Percentiles rank a stretch among this genome's conserved stretches.
Evolutionary conservation across 2,329 filamentous ascomycete genomes (phyloP).

Genomic region (Monosporascus sp.): DNA sequence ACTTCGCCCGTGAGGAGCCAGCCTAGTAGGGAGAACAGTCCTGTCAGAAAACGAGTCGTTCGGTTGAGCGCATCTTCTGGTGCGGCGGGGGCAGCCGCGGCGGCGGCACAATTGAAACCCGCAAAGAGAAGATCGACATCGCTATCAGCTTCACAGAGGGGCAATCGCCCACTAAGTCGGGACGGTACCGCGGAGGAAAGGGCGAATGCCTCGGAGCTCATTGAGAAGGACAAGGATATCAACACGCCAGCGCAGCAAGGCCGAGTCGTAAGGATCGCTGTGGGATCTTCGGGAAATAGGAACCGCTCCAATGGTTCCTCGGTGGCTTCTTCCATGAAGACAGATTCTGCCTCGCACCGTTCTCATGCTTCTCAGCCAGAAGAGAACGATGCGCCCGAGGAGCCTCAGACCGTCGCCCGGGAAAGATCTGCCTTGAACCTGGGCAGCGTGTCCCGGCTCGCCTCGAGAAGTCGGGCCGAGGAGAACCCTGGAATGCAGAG

Average conservation of each 20-base stretch:
- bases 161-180: constrained; percentile 35
- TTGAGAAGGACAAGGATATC: constrained; percentile 32
- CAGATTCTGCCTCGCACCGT: constrained; percentile 31
- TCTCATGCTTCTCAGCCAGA: constrained; percentile 16
- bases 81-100: constrained; percentile 10
- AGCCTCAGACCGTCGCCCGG: constrained; percentile 44
- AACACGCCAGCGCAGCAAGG: constrained; percentile 50
- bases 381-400: constrained; percentile 43
- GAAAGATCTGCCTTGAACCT: constrained; percentile 41
- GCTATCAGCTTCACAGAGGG: constrained; percentile 30
- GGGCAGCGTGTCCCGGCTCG: constrained; percentile 49
- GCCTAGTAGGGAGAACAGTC: constrained; percentile 42
- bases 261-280: constrained; percentile 50
- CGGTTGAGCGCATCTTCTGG: constrained; percentile 48
- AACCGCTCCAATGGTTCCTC: constrained; percentile 32
- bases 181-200: constrained; percentile 38
- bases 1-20: constrained; percentile 40
- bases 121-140: constrained; percentile 47
- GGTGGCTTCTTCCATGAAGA: constrained; percentile 27
- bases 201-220: constrained; percentile 26
- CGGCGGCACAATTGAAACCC: constrained; percentile 24
- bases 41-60: constrained; percentile 52
- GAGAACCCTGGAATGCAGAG: constrained; percentile 64
- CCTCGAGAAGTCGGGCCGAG: constrained; percentile 47
- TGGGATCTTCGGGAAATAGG: constrained; percentile 45